Base-by-base conservation (phyloP, 345 rosid species). In the Combretum micranthum region DNA sequence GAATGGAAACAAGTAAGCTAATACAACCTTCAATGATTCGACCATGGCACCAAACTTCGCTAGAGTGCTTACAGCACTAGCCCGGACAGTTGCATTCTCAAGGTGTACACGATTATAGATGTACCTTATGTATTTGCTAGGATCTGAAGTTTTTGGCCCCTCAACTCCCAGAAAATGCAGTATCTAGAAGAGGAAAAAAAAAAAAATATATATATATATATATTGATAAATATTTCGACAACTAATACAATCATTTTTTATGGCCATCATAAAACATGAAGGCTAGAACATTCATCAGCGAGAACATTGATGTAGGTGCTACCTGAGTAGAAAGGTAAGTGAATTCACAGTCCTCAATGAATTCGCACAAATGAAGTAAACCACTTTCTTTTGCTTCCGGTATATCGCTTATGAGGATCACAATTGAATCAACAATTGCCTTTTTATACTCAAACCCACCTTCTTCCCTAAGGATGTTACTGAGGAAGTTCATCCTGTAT, bases 291-390 rank as follows among this genome's bases (percentile, higher is more conserved):
- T 32, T 32, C 39, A 32, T 32, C 39, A 32, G 5, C 39, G 10
- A 32, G 39, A 0, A 25, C 39, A 32, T 32, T 5, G 39, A 32
- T 7, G 39, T 9, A 32, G 39, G 39, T 4, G 9, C 6, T 32
- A 93, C 99, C 99, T 93, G 97, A 32, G 96, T 82, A 50, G 97
- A 93, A 67, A 93, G 96, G 72, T 93, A 93, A 39, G 99, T 93
- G 75, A 93, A 93, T 79, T 89, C 99, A 76, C 99, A 93, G 67
- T 93, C 99, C 79, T 93, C 99, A 70, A 93, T 93, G 70, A 93
- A 93, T 70, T 93, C 97, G 44, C 99, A 93, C 37, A 93, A 83
- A 83, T 93, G 99, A 76, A 87, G 97, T 83, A 93, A 72, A 42
- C 99, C 99, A 56, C 80, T 80, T 69, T 93, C 99, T 73, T 93